These are phyloP conservation scores for Verticillium nubilum DNA, from an alignment of 2,329 filamentous ascomycete genomes.

Conservation along the genomic window DNA sequence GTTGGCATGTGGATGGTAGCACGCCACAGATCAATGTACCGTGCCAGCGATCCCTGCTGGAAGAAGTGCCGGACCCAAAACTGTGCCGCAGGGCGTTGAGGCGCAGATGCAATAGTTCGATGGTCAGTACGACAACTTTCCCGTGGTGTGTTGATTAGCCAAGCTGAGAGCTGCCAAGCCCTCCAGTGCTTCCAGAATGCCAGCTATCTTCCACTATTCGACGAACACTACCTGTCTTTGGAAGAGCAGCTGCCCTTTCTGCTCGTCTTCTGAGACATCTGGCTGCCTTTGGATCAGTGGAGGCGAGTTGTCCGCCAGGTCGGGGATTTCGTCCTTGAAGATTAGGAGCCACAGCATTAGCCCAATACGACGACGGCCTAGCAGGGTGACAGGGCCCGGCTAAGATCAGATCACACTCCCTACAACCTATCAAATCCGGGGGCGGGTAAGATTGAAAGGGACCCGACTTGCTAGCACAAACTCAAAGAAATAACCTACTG, in stretches of 20 bases:
- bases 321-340: not conserved
- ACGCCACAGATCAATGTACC: no score
- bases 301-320: not conserved
- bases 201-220: no score
- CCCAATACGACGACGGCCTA: not conserved
- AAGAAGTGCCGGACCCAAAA: no score
- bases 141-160: no score
- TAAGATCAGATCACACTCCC: not conserved
- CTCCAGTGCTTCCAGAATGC: no score
- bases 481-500: not conserved
- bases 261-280: not conserved
- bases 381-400: not conserved
- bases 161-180: no score
- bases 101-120: no score
- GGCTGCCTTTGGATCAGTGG: not conserved
- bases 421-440: not conserved
- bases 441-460: not conserved
- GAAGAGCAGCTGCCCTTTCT: not conserved
- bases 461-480: not conserved
- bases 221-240: no score
- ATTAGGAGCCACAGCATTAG: not conserved
- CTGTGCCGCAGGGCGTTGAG: no score
- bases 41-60: no score
- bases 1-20: no score
- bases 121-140: no score